These are phyloP conservation scores for Halocafeteria seosinensis DNA, from an alignment of 108 stramenopile species.

Conservation along the genomic window DNA sequence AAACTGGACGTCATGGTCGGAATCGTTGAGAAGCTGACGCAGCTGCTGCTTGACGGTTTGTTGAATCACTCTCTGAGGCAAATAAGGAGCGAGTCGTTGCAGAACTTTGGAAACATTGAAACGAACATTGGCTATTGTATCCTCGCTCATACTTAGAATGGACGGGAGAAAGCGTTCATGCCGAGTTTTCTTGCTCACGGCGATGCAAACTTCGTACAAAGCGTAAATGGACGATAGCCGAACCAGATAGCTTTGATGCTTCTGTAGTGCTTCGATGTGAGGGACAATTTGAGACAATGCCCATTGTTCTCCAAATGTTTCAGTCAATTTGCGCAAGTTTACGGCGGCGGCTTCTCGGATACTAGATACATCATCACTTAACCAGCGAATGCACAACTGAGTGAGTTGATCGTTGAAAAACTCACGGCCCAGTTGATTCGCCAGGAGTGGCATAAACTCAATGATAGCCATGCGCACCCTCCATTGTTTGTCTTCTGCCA, in stretches of 20 bases:
- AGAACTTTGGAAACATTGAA: conserved; percentile 83
- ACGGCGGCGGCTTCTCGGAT: conserved; percentile 72
- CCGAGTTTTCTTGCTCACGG: conserved; percentile 45
- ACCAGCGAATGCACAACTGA: conserved; percentile 69
- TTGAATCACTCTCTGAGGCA: neutral
- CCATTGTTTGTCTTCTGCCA: conserved; percentile 90
- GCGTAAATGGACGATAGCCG: conserved; percentile 78
- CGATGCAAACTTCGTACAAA: conserved; percentile 48
- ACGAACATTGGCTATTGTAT: conserved; percentile 85
- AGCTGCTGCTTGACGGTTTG: neutral
- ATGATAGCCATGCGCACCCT: conserved; percentile 83
- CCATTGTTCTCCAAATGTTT: conserved; percentile 78
- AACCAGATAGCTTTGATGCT: conserved; percentile 54
- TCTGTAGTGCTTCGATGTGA: conserved; percentile 49
- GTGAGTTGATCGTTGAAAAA: conserved; percentile 65
- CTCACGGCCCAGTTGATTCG: conserved; percentile 66
- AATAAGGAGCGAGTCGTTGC: conserved; percentile 39
- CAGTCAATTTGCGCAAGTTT: conserved; percentile 59
- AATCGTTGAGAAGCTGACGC: neutral
- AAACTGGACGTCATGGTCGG: neutral
- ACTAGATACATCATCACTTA: conserved; percentile 71
- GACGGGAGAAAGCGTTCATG: conserved; percentile 56
- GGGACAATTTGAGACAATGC: conserved; percentile 64
- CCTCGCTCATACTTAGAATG: conserved; percentile 69
- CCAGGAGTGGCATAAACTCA: conserved; percentile 73